Base-by-base conservation (phyloP, 2,329 filamentous ascomycete species). In the Phoma sp. region DNA sequence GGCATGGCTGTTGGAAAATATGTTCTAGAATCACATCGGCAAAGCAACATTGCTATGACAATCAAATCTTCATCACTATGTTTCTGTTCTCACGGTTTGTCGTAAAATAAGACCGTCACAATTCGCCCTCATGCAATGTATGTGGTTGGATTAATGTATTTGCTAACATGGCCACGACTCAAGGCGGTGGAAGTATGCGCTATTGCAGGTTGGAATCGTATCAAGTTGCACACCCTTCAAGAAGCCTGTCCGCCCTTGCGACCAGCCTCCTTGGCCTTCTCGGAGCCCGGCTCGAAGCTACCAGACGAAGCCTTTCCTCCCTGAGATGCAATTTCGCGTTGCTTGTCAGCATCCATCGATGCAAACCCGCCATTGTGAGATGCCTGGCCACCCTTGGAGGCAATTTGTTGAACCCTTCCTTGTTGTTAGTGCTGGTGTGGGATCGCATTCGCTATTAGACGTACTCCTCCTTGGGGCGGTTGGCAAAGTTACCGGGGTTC, bases 301-400 rank as follows among this genome's bases (percentile, higher is more conserved):
- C 84, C 82, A 32, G 77, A 75, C 0, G 82, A 84, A 0, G 81
- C 79, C 46, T 84, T 74, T 4, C 82, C 83, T 9, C 84, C 84
- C 68, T 77, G 75, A 10, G 83, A 85, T 1, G 84, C 83, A 55
- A 85, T 84, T 1, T 85, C 78, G 19, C 76, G 74, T 61, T 71
- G 70, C 56, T 72, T 73, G n/a, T 72, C 70, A 0, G 71, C 46
- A 43, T 73, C 70, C 69, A 74, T 72, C 17, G 58, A 65, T 1
- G 74, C 74, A 51, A 78, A 77, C 21, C 76, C 77, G 17, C 71
- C 69, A 6, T 48, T 50, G 52, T 74, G 69, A 25, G 65, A 71
- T 19, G 74, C 64, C 54, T 78, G 69, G 22, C 77, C 79, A 25
- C 78, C 78, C 67, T 80, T 81, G 24, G 68, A 71, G 2, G 77